Evolutionary conservation across 2,329 filamentous ascomycete species (phyloP).

Genomic region (Cladosporium oxysporum): DNA sequence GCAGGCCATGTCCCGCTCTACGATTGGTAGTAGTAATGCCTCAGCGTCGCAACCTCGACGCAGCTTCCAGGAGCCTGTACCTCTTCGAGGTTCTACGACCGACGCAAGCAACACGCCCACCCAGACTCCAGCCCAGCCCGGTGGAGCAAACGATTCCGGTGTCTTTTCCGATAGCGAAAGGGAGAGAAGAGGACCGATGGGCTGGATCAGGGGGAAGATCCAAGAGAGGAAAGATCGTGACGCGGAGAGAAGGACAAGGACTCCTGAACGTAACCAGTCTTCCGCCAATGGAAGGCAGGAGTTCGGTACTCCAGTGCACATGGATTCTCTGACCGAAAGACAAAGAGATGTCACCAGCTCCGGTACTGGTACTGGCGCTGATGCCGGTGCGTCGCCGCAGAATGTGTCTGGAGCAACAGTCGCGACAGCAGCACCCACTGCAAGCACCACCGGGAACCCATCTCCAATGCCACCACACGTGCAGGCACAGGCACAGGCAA

Average conservation of each 20-base stretch:
- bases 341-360: not conserved
- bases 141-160: conserved; percentile 27
- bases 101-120: conserved; percentile 24
- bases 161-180: conserved; percentile 41
- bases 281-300: conserved; percentile 17
- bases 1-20: conserved; percentile 35
- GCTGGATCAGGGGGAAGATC: conserved; percentile 66
- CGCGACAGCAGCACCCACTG: not conserved
- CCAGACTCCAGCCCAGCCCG: conserved; percentile 21
- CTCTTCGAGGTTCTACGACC: conserved; percentile 25
- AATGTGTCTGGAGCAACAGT: not conserved
- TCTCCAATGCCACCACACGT: not conserved
- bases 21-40: conserved; percentile 34
- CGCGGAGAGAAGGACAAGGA: conserved; percentile 48
- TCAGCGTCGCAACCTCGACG: conserved; percentile 27
- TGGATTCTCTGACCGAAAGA: not conserved
- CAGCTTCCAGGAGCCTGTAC: conserved; percentile 35
- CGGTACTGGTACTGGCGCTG: not conserved
- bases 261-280: conserved; percentile 38
- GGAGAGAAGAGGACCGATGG: conserved; percentile 62
- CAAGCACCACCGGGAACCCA: not conserved
- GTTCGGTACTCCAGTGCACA: conserved; percentile 12
- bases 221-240: conserved; percentile 59
- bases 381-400: not conserved
- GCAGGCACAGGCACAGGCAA: not conserved